Percentiles rank a stretch among this genome's conserved stretches.
phyloP scores from a whole-genome alignment of 1,284 basidiomycete genomes.

The Xerocomus minutiporus region DNA sequence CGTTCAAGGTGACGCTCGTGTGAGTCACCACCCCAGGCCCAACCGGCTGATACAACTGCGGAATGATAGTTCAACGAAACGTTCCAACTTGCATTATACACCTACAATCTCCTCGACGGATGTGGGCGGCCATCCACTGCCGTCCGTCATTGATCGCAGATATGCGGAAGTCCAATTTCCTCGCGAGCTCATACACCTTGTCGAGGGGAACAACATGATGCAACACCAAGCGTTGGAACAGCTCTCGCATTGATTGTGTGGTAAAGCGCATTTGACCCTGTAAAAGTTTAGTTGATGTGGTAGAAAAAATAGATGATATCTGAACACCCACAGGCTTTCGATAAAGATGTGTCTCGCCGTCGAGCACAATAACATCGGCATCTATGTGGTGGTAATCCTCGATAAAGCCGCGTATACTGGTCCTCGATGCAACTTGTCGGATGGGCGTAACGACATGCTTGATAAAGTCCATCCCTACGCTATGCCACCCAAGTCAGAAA shows the following conservation, averaged over 20 bases:
- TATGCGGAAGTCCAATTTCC: constrained; percentile 32
- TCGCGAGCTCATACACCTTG: constrained; percentile 31
- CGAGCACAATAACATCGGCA: constrained; percentile 35
- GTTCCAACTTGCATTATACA: not conserved
- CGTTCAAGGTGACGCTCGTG: constrained; percentile 35
- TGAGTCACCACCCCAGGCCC: constrained; percentile 33
- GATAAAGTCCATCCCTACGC: constrained; percentile 38
- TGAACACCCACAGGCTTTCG: constrained; percentile 34
- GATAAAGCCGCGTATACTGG: constrained; percentile 30
- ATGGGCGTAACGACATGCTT: constrained; percentile 38
- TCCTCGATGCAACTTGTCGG: constrained; percentile 23
- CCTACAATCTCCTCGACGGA: constrained; percentile 10
- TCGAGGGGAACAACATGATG: constrained; percentile 30
- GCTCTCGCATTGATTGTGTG: constrained; percentile 26
- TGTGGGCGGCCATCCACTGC: constrained; percentile 39
- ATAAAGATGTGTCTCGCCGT: constrained; percentile 37
- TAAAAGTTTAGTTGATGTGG: not conserved
- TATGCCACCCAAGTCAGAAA: constrained; percentile 13
- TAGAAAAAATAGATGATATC: not conserved
- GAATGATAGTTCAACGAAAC: constrained; percentile 1
- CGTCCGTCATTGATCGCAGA: constrained; percentile 29
- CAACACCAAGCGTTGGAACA: constrained; percentile 33
- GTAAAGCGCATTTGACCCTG: constrained; percentile 38
- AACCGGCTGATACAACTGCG: constrained; percentile 31
- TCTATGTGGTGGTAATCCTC: constrained; percentile 34